Percentiles rank a stretch among this genome's conserved stretches.
Evolutionary conservation across 768 basidiomycete genomes (phyloP).

Genomic region (Filobasidium wieringae): DNA sequence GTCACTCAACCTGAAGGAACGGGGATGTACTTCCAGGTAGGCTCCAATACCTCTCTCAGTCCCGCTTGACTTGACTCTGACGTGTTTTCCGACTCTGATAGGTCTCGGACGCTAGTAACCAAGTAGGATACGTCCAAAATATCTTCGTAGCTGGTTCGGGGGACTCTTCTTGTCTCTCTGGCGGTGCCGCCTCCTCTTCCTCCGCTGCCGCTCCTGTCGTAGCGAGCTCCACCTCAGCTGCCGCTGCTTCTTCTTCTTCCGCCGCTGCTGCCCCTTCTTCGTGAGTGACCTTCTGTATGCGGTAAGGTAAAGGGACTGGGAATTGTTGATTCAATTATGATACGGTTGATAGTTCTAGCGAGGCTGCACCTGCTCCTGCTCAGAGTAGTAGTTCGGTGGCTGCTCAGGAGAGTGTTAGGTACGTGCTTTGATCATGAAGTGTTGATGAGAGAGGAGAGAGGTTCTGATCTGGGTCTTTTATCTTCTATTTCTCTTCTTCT

Average conservation of each 20-base stretch:
- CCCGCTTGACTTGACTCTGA: neutral
- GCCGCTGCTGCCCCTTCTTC: neutral
- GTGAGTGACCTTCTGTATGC: neutral
- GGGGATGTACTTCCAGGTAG: conserved; percentile 25
- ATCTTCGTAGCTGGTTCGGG: conserved; percentile 18
- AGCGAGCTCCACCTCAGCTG: neutral
- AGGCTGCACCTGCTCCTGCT: neutral
- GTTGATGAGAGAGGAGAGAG: no score
- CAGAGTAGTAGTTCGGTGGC: no score
- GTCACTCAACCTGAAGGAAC: conserved; percentile 21
- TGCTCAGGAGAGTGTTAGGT: no score
- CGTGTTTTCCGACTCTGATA: neutral
- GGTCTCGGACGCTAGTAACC: conserved; percentile 25
- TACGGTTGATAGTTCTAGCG: neutral
- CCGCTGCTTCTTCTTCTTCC: conserved; percentile 5
- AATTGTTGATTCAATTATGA: neutral
- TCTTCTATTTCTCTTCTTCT: no score
- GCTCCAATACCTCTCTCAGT: no score
- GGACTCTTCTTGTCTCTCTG: conserved; percentile 20
- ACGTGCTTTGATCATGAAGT: no score
- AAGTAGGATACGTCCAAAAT: conserved; percentile 32
- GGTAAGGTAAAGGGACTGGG: neutral
- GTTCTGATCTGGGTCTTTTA: no score
- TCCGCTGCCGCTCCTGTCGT: neutral
- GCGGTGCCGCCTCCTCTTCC: neutral